A percentile compares a stretch with the other conserved stretches of the same genome.
Evolutionary conservation across 2,329 filamentous ascomycete genomes (phyloP).

Genomic region (Boeremia exigua): DNA sequence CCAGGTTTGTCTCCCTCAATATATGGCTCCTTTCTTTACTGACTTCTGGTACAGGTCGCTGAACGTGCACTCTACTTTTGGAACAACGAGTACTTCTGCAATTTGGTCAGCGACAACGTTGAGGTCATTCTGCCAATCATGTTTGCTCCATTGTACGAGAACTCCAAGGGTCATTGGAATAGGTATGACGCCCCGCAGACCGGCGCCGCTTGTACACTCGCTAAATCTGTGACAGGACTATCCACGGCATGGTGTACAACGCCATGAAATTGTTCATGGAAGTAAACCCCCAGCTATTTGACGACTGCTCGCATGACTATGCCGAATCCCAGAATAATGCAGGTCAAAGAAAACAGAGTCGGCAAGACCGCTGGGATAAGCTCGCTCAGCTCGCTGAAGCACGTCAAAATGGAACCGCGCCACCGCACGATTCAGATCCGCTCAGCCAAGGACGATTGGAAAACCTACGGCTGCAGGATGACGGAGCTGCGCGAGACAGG

Average conservation of each 20-base stretch:
- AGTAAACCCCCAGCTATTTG: constrained; percentile 97
- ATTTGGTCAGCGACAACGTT: constrained; percentile 97
- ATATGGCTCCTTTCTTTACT: not conserved
- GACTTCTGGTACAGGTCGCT: constrained; percentile 66
- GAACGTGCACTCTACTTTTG: constrained; percentile 98
- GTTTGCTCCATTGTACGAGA: constrained; percentile 98
- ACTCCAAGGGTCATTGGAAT: constrained; percentile 99
- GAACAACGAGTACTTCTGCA: constrained; percentile 99
- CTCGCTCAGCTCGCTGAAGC: constrained; percentile 80
- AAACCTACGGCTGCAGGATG: constrained; percentile 88
- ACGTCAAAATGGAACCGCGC: constrained; percentile 60
- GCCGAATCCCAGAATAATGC: constrained; percentile 94
- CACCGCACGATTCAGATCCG: constrained; percentile 75
- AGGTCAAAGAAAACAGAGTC: constrained; percentile 78
- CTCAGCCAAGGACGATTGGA: constrained; percentile 84
- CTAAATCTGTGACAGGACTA: constrained; percentile 69
- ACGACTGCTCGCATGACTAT: constrained; percentile 98
- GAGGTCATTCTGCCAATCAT: constrained; percentile 98
- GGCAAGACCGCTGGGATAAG: constrained; percentile 88
- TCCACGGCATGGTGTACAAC: constrained; percentile 99
- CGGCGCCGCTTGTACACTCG: not conserved
- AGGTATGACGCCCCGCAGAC: constrained; percentile 64
- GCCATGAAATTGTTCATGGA: constrained; percentile 99
- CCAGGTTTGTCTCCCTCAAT: constrained; percentile 62
- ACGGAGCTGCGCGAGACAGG: constrained; percentile 51